Evolutionary conservation across 805 yeast species (phyloP), one percentile per base, ranked within the genome.

Genomic region (Wickerhamomyces ciferrii): DNA sequence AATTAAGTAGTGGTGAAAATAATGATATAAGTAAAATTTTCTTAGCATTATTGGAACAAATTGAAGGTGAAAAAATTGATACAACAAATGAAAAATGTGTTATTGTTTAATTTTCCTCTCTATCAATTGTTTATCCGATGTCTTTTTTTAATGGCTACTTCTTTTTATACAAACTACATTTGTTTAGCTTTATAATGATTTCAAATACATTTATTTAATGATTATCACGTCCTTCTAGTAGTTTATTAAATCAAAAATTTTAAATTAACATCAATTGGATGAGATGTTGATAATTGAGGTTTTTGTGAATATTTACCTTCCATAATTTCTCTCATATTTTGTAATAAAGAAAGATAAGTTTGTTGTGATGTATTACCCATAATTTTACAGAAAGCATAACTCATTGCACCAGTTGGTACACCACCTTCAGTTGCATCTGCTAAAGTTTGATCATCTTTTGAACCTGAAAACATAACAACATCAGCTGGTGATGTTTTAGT

Each of bases 341-440:
- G 84, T 61, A 88, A 68, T 48, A 88, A 68, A 4, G 87, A 72
- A 46, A 87, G 57, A 58, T 83, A 88, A 19, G 84, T 73, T 66
- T 86, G 94, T 53, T 75, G 73, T 8, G 87, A 83, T 57, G 80
- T 78, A 42, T 72, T 68, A 23, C 67, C 55, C 70, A 87, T 66
- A 9, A 85, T 91, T 49, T 73, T 71, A 41, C 86, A 71, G 56
- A 88, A 86, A 1, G 95, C 84, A 67, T 79, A 85, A 21, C 90
- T 83, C 87, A 87, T 83, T 4, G 96, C 96, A 47, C 96, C 96
- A 0, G 94, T 85, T 38, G 81, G 77, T 13, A 65, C 67, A 24
- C 91, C 90, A 35, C 78, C 81, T 59, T 84, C 88, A 19, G 69
- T 70, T 0, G 96, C 85, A 63, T 87, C 96, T 7, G 96, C 96